Conservation (phyloP, 225 moss, liverwort and hornwort species). For the Lunularia cruciata region DNA sequence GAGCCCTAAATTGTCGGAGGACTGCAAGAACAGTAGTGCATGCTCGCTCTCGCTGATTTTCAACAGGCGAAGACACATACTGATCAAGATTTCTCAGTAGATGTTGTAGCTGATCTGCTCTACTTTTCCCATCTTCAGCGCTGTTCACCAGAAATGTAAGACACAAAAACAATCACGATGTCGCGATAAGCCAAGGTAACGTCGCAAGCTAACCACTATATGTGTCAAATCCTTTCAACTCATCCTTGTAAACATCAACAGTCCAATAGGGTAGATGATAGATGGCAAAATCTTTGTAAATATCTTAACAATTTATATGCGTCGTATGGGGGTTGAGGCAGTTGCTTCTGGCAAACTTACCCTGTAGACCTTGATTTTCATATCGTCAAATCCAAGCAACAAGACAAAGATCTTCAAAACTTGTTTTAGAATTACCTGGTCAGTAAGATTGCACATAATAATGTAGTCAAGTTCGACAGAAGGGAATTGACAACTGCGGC, state of each 20-base stretch:
- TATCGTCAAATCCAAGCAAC: background rate
- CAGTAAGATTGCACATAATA: conserved; percentile 88
- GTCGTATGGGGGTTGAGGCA: background rate
- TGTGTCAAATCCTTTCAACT: background rate
- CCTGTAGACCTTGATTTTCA: too few species aligned
- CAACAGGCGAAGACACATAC: conserved; percentile 76
- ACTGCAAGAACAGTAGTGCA: conserved; percentile 71
- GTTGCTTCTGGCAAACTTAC: too few species aligned
- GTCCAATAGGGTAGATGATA: too few species aligned
- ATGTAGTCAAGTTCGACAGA: conserved; percentile 76
- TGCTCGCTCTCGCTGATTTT: conserved; percentile 77
- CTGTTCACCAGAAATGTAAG: conserved; percentile 49
- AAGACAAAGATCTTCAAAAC: background rate
- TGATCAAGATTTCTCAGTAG: conserved; percentile 89
- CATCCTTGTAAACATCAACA: too few species aligned
- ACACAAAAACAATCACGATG: background rate
- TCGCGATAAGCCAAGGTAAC: background rate
- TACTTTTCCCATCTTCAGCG: conserved; percentile 99
- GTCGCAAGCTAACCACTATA: background rate
- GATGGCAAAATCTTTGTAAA: background rate
- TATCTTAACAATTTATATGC: background rate
- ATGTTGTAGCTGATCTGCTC: conserved; percentile 98
- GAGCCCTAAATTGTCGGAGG: conserved; percentile 84
- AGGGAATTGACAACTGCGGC: conserved; percentile 61
- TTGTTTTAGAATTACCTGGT: conserved; percentile 62